Percentiles rank a stretch among this genome's conserved stretches.
phyloP scores from a whole-genome alignment of 176 grass and related monocot genomes.

The Triticum timopheevii region DNA sequence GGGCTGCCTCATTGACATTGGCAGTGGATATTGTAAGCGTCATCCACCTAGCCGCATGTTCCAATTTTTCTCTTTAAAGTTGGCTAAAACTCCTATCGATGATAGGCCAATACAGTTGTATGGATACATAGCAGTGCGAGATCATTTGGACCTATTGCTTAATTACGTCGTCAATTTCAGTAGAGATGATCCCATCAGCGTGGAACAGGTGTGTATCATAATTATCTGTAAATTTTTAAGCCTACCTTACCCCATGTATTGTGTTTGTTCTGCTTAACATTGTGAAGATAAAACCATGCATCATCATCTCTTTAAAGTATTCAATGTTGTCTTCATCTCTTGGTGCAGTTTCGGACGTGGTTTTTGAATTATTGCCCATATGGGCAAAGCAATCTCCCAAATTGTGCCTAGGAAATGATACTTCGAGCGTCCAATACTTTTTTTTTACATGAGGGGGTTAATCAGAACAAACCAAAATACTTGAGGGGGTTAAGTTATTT shows the following conservation, averaged over 20 bases:
- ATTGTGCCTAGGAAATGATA: not conserved
- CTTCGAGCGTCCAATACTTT: not conserved
- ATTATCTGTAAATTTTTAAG: not conserved
- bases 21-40: not conserved
- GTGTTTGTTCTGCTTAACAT: not conserved
- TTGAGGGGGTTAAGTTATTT: not conserved
- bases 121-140: not conserved
- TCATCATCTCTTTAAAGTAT: not conserved
- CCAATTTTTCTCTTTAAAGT: not conserved
- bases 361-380: not conserved
- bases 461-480: not conserved
- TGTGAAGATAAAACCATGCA: not conserved
- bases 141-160: not conserved
- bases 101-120: not conserved
- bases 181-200: not conserved
- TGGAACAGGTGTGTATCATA: not conserved
- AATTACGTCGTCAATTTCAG: not conserved
- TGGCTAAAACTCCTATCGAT: not conserved
- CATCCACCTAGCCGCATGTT: not conserved
- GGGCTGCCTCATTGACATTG: not conserved
- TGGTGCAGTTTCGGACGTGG: not conserved
- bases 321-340: not conserved
- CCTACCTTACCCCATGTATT: not conserved
- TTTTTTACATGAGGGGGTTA: slow-evolving; percentile 1
- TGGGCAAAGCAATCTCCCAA: not conserved